Base-by-base conservation (phyloP, 495 filamentous ascomycete species). In the Bacidia gigantensis region DNA sequence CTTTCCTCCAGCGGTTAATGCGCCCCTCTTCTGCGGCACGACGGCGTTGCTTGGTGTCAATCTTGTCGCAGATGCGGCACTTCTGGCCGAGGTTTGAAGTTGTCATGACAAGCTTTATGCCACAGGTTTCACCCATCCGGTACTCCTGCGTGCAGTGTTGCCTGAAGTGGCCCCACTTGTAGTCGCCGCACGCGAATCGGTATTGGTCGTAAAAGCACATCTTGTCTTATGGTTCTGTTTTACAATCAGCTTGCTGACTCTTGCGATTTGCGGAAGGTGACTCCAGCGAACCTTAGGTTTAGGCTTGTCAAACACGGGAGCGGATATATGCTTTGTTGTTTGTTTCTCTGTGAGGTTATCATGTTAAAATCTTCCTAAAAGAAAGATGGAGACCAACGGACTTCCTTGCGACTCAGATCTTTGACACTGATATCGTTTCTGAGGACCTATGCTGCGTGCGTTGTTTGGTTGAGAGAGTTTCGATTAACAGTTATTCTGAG, bases 111-210 rank as follows among this genome's bases (percentile, higher is more conserved):
- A 96, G 80, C 72, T 84, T 92, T 74, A 95, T 88, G 60, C 92
- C 92, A 70, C 92, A 98, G 40, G 92, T 97, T 76, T 98, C 92
- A 64, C 92, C 92, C 46, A 84, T 96, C 60, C 93, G 87, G 72
- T 97, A 95, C 62, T 98, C 92, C 69, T 84, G 85, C 65, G 84
- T 81, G 79, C 93, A 98, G 58, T 95, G 92, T 67, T 89, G 78
- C 56, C 86, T 81, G 76, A 97, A 96, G 67, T 81, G 82, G 59
- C 86, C 86, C 92, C 93, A 98, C 68, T 89, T 90, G 81, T 81
- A 96, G 75, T 92, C 90, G 62, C 82, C 82, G 70, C 92, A 98
- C 7, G 67, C 58, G 58, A 71, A 77, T 62, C 62, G 63, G 61
- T 71, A 74, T 61, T 76, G 74, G 60, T 77, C 75, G 69, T 76